phyloP scores from a whole-genome alignment of 2,329 filamentous ascomycete species.

The Neofusicoccum kwambonambiense region DNA sequence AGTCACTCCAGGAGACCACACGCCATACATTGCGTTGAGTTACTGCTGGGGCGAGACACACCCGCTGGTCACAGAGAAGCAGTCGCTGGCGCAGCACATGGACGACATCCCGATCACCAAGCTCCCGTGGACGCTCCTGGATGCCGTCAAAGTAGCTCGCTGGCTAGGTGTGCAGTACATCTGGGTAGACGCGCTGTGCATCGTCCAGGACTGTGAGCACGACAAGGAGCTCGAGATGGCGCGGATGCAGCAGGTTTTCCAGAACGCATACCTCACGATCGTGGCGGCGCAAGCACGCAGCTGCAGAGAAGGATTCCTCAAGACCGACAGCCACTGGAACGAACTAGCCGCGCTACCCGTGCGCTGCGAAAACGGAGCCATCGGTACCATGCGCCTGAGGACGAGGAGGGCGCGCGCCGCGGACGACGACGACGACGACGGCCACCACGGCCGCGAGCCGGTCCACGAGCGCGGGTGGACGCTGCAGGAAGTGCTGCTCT shows the following conservation, averaged over 20 bases:
- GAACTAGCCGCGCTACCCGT: background rate
- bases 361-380: background rate
- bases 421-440: background rate
- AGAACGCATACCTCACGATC: slow-evolving; percentile 8
- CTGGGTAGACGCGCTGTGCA: slow-evolving; percentile 9
- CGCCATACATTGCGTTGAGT: background rate
- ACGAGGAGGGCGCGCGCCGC: background rate
- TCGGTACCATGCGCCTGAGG: background rate
- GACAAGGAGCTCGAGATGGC: background rate
- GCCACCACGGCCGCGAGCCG: background rate
- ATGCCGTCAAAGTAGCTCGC: background rate
- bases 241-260: slow-evolving; percentile 2
- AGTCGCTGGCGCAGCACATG: background rate
- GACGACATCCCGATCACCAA: background rate
- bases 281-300: background rate
- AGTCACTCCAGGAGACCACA: background rate
- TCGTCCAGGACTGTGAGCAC: background rate
- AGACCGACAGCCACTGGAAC: background rate
- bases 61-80: background rate
- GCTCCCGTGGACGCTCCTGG: background rate
- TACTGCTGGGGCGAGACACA: background rate
- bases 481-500: slow-evolving; percentile 9
- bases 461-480: slow-evolving; percentile 11
- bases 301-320: slow-evolving; percentile 3
- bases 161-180: background rate